Conservation (phyloP, 352 stramenopile genomes). For the Aphanomyces cochlioides region DNA sequence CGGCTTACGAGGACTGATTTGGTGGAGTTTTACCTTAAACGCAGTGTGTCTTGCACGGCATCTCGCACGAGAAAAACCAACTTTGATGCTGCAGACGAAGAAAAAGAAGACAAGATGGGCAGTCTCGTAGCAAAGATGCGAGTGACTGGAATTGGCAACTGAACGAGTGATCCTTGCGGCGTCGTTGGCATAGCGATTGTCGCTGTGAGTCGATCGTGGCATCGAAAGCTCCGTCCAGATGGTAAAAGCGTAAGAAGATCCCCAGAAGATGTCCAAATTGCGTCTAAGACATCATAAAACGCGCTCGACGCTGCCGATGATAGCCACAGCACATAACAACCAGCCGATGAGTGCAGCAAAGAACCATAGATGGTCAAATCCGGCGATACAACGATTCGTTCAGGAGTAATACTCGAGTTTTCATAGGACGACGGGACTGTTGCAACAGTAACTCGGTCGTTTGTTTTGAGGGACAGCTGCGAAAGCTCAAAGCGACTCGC, state of each 20-base stretch:
- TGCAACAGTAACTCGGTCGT: neutral
- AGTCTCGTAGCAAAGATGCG: conserved; percentile 59
- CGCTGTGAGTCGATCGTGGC: no score
- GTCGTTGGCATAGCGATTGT: no score
- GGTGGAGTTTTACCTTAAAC: conserved; percentile 15
- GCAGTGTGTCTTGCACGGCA: conserved; percentile 9
- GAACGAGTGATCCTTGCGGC: conserved; percentile 42
- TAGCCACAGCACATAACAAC: neutral
- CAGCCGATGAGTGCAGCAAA: conserved; percentile 2
- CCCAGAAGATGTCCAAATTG: conserved; percentile 46
- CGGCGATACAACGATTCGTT: neutral
- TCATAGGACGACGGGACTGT: neutral
- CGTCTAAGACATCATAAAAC: conserved; percentile 49
- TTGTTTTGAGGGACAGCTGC: conserved; percentile 14
- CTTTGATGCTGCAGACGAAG: neutral
- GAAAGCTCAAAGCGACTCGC: neutral
- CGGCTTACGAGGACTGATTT: neutral
- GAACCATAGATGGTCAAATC: neutral
- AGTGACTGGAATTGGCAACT: conserved; percentile 34
- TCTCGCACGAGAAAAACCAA: conserved; percentile 16
- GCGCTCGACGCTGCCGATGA: neutral
- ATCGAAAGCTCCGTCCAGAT: conserved; percentile 43
- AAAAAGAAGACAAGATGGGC: conserved; percentile 27
- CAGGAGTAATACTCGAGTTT: neutral
- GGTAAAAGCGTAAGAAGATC: conserved; percentile 53